These are phyloP conservation scores for Paulownia fortunei DNA, from an alignment of 257 asterid species.

Conservation along the genomic window DNA sequence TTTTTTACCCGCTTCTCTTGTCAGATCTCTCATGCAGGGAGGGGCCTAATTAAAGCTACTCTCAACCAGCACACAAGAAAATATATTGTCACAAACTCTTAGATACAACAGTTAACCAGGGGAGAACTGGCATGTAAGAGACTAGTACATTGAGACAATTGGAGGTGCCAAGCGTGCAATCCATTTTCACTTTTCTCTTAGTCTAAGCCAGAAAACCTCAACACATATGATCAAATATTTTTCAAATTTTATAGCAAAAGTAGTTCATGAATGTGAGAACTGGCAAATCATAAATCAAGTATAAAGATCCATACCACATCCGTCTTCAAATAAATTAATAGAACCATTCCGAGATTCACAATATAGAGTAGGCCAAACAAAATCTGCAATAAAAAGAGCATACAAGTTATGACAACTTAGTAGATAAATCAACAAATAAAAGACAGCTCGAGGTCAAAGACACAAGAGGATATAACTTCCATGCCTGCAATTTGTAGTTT, in stretches of 20 bases:
- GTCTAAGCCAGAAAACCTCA: background rate
- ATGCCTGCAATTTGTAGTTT: background rate
- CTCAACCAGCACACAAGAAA: background rate
- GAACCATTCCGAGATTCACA: slow-evolving; percentile 78
- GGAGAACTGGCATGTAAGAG: background rate
- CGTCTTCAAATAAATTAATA: slow-evolving; percentile 79
- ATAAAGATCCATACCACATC: slow-evolving; percentile 66
- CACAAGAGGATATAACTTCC: background rate
- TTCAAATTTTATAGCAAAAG: background rate
- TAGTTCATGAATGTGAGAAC: slow-evolving; percentile 8
- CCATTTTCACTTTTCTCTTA: background rate
- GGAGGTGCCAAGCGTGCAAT: background rate
- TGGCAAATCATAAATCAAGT: background rate
- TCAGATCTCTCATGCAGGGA: background rate
- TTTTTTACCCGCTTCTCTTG: background rate
- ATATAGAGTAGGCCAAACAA: slow-evolving; percentile 81
- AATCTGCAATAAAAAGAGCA: slow-evolving; percentile 61
- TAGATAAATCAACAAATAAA: background rate
- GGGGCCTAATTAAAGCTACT: background rate
- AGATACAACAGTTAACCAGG: background rate
- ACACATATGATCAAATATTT: background rate
- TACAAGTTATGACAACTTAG: slow-evolving; percentile 17
- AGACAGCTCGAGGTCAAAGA: background rate
- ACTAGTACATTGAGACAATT: no score
- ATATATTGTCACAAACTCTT: background rate